phyloP scores from a whole-genome alignment of 2,329 filamentous ascomycete species.

The Clarireedia monteithiana region DNA sequence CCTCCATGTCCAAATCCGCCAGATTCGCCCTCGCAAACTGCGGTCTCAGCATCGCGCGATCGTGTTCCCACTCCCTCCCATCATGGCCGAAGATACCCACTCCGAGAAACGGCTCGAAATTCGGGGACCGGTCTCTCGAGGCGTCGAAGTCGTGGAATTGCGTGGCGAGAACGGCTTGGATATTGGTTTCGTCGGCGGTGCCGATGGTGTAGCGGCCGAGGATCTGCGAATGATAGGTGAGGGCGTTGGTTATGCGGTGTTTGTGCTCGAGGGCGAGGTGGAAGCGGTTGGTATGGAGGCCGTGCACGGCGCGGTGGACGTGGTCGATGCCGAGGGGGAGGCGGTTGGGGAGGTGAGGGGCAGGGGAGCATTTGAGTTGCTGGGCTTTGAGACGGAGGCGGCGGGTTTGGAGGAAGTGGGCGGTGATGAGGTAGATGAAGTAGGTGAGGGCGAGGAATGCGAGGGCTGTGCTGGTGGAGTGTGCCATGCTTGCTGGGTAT shows the following conservation, averaged over 20 bases:
- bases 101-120: slow-evolving; percentile 32
- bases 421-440: background rate
- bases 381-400: slow-evolving; percentile 18
- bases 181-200: slow-evolving; percentile 36
- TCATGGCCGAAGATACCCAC: slow-evolving; percentile 28
- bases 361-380: slow-evolving; percentile 22
- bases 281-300: slow-evolving; percentile 19
- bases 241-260: slow-evolving; percentile 27
- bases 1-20: slow-evolving; percentile 63
- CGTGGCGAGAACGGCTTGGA: slow-evolving; percentile 46
- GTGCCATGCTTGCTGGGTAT: background rate
- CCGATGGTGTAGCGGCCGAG: slow-evolving; percentile 16
- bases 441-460: background rate
- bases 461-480: background rate
- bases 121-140: slow-evolving; percentile 48
- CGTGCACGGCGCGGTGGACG: slow-evolving; percentile 17
- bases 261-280: slow-evolving; percentile 27
- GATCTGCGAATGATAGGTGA: slow-evolving; percentile 21
- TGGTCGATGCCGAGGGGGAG: slow-evolving; percentile 25
- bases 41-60: slow-evolving; percentile 42
- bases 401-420: slow-evolving; percentile 3
- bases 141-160: slow-evolving; percentile 44
- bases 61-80: slow-evolving; percentile 26
- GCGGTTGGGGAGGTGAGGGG: slow-evolving; percentile 16
- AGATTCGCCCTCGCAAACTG: slow-evolving; percentile 48